Evolutionary conservation across 2,329 filamentous ascomycete species (phyloP), one percentile per base, ranked within the genome.

Genomic region (Colletotrichum plurivorum): DNA sequence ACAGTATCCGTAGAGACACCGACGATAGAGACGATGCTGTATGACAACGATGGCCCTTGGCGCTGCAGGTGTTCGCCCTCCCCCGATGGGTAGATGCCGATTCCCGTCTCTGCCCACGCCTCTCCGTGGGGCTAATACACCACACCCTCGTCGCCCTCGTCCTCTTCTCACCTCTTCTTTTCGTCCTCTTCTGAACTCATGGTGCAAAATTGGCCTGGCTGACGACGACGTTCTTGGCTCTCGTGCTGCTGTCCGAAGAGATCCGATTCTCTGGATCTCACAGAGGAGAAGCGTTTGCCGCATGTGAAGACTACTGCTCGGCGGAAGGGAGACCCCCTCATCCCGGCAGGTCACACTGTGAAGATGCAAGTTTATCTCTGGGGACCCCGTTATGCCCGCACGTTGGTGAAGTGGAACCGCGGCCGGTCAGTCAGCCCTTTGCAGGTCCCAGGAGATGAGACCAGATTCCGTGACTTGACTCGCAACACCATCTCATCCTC

Each of bases 1-100:
- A 36, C 31, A 9, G 31, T 1, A 25, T 5, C 22, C 5, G 27
- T 27, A 41, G 22, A 18, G 12, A 22, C 12, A 16, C 10, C 15
- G 22, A 5, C 13, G n/a, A 31, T 9, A 3, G 25, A 16, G 61
- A 62, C 31, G 51, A 46, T 10, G 5, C 31, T 8, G 8, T 36
- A 36, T 36, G 31, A 36, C 31, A 36, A 54, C 49, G 60, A 68
- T 68, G 65, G 54, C 65, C 48, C 54, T 65, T 68, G 65, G 61
- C 54, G 54, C 49, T 56, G 61, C 53, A 45, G 20, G 54, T 58
- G 49, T 25, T 16, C 41, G 13, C 39, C 57, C 27, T 20, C 52
- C 15, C 43, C 57, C 9, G 41, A 48, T 20, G 46, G 46, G 31
- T 48, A 52, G 59, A 63, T 64, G 65, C 65, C 65, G 61, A 59